Conservation (phyloP, 2,329 filamentous ascomycete genomes). For the Ophiostoma sp. region DNA sequence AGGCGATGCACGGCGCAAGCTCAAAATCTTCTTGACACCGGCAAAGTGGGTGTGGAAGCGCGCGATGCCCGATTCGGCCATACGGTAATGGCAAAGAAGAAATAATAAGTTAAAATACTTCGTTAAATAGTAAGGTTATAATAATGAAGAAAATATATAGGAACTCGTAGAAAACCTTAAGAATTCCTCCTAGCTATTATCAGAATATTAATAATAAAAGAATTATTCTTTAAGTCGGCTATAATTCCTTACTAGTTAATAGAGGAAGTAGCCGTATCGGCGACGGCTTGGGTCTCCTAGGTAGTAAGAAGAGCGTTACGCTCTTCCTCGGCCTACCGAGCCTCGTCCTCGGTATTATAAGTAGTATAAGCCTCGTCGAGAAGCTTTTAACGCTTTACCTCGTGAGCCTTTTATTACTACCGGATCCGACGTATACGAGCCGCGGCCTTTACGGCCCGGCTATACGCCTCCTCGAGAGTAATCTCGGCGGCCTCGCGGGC, state of each 20-base stretch:
- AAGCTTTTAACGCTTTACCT: no score
- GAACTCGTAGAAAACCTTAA: background rate
- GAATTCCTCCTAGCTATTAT: background rate
- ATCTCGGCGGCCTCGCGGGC: no score
- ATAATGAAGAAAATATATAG: background rate
- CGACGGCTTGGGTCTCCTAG: background rate
- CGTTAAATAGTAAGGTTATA: background rate
- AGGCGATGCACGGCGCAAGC: conserved; percentile 63
- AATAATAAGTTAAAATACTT: conserved; percentile 41
- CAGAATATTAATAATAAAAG: background rate
- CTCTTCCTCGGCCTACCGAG: no score
- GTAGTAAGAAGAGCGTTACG: no score
- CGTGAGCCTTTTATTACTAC: no score
- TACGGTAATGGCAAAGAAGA: conserved; percentile 86
- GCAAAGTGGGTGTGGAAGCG: conserved; percentile 94
- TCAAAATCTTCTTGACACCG: conserved; percentile 85
- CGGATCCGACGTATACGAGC: no score
- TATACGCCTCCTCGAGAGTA: no score
- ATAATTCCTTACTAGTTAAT: no score
- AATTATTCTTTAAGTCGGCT: background rate
- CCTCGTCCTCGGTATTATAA: no score
- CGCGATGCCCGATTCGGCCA: conserved; percentile 88
- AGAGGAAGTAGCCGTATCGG: no score
- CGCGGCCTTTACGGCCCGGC: no score
- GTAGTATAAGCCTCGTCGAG: no score